Conservation (phyloP, 2,329 filamentous ascomycete genomes). For the Botryotinia narcissicola region DNA sequence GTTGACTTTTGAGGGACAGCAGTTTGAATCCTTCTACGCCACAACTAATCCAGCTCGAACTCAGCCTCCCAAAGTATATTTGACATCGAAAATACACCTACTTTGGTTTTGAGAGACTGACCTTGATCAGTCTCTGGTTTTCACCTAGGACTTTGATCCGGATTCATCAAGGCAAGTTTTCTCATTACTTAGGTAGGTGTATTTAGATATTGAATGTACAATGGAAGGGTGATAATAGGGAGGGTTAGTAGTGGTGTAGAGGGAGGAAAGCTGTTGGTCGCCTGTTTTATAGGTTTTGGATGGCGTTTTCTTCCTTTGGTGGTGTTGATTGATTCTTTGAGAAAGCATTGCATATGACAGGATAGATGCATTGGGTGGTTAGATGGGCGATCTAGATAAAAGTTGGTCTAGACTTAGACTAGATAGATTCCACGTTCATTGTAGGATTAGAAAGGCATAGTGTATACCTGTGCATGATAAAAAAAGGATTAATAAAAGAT, state of each 20-base stretch:
- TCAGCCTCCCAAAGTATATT: not conserved
- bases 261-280: not conserved
- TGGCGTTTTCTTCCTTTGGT: not conserved
- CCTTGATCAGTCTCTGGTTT: constrained; percentile 14
- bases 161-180: not conserved
- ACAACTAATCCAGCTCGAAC: not conserved
- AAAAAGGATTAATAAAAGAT: not conserved
- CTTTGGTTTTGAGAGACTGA: not conserved
- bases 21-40: not conserved
- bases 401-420: not conserved
- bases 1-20: not conserved
- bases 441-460: constrained; percentile 2
- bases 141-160: constrained; percentile 14
- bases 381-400: not conserved
- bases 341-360: not conserved
- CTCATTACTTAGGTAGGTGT: not conserved
- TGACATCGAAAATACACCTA: not conserved
- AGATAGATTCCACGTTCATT: constrained; percentile 4
- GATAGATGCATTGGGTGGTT: not conserved
- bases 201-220: not conserved
- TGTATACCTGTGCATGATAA: not conserved
- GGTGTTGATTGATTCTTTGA: not conserved
- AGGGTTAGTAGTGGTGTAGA: not conserved
- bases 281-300: not conserved
- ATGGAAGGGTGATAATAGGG: constrained; percentile 4